phyloP scores from a whole-genome alignment of 345 rosid species.

The Citropsis articulata region DNA sequence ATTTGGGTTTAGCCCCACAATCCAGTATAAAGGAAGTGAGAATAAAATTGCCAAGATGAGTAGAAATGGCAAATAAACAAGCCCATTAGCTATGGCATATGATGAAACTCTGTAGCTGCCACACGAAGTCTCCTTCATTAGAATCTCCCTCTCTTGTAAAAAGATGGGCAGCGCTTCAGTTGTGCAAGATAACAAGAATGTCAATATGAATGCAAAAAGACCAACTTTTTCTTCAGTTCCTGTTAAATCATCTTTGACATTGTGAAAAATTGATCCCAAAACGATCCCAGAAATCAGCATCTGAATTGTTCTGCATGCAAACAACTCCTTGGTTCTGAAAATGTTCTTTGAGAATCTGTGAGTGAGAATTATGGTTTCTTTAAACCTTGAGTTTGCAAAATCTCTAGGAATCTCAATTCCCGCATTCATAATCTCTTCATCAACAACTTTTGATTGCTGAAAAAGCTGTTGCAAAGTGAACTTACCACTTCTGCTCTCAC shows the following conservation, averaged over 20 bases:
- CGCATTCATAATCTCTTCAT: slow-evolving; percentile 44
- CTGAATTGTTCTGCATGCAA: slow-evolving; percentile 76
- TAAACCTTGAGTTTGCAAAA: slow-evolving; percentile 66
- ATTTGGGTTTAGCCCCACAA: slow-evolving; percentile 70
- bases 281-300: slow-evolving; percentile 82
- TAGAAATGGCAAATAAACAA: slow-evolving; percentile 89
- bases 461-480: slow-evolving; percentile 81
- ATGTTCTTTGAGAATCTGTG: slow-evolving; percentile 93
- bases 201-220: slow-evolving; percentile 81
- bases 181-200: slow-evolving; percentile 79
- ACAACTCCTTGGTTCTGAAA: slow-evolving; percentile 78
- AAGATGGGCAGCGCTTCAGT: slow-evolving; percentile 91
- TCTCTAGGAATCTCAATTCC: slow-evolving; percentile 36
- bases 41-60: slow-evolving; percentile 74
- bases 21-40: slow-evolving; percentile 78
- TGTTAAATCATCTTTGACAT: slow-evolving; percentile 48
- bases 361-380: slow-evolving; percentile 68
- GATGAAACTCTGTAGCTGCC: slow-evolving; percentile 94
- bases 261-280: slow-evolving; percentile 80
- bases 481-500: slow-evolving; percentile 48
- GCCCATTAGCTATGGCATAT: slow-evolving; percentile 76
- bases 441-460: slow-evolving; percentile 70
- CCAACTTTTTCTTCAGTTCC: slow-evolving; percentile 91
- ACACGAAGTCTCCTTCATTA: slow-evolving; percentile 78
- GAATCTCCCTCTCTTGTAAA: slow-evolving; percentile 88